These are phyloP conservation scores for Solanum gandarillasii DNA, from an alignment of 257 asterid genomes.

Conservation along the genomic window DNA sequence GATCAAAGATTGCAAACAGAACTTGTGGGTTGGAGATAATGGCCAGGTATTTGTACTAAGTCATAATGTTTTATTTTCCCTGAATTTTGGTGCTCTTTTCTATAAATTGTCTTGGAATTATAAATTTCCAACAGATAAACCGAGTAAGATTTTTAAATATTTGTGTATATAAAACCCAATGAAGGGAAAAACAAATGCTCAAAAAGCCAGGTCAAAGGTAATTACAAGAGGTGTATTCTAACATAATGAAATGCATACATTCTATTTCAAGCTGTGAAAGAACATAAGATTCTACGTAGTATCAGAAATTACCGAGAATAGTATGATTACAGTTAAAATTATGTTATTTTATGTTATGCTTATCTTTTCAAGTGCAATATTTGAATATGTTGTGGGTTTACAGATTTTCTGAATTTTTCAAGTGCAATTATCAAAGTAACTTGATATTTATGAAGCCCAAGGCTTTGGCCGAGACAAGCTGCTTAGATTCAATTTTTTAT, in stretches of 20 bases:
- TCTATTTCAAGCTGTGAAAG: neutral
- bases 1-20: slow-evolving; percentile 24
- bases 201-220: neutral
- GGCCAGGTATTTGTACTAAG: slow-evolving; percentile 27
- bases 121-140: neutral
- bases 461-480: neutral
- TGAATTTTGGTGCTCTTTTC: neutral
- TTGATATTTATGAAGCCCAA: neutral
- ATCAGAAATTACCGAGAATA: neutral
- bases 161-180: neutral
- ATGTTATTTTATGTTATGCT: neutral
- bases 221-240: neutral
- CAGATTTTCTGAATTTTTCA: neutral
- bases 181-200: neutral
- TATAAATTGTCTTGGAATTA: neutral
- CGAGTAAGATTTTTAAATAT: neutral
- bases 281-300: neutral
- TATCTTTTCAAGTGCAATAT: neutral
- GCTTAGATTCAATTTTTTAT: neutral
- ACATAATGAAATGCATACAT: neutral
- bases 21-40: slow-evolving; percentile 19
- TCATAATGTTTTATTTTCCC: neutral
- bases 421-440: neutral
- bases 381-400: neutral
- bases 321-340: neutral